phyloP scores from a whole-genome alignment of 129 eudicot genomes.

The Rutidosis leptorrhynchoides region DNA sequence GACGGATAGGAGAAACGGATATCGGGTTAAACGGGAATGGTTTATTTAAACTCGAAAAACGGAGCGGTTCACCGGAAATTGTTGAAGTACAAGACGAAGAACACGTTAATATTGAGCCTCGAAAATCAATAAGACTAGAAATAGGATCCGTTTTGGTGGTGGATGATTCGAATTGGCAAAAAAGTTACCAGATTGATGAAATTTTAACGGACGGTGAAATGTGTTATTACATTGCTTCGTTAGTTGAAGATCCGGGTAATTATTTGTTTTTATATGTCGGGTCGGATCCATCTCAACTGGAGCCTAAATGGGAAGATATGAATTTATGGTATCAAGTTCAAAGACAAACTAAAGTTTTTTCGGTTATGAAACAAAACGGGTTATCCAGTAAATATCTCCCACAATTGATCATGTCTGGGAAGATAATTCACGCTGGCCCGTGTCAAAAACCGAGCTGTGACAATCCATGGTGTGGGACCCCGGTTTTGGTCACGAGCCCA shows the following conservation, averaged over 20 bases:
- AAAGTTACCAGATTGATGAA: slow-evolving; percentile 60
- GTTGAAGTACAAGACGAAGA: slow-evolving; percentile 94
- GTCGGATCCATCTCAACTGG: slow-evolving; percentile 89
- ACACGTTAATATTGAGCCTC: slow-evolving; percentile 40
- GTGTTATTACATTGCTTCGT: slow-evolving; percentile 55
- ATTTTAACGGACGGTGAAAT: slow-evolving; percentile 55
- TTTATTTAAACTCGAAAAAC: slow-evolving; percentile 57
- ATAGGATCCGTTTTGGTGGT: slow-evolving; percentile 64
- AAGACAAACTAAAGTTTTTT: slow-evolving; percentile 87
- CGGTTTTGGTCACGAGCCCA: slow-evolving; percentile 76
- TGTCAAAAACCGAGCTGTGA: slow-evolving; percentile 66
- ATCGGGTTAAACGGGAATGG: slow-evolving; percentile 63
- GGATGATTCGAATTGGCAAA: slow-evolving; percentile 70
- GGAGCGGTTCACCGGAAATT: slow-evolving; percentile 76
- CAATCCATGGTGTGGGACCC: slow-evolving; percentile 91
- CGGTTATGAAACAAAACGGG: slow-evolving; percentile 82
- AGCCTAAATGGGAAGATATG: slow-evolving; percentile 96
- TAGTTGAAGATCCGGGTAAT: slow-evolving; percentile 62
- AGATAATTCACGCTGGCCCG: slow-evolving; percentile 66
- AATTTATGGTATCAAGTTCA: slow-evolving; percentile 96
- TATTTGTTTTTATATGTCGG: slow-evolving; percentile 65
- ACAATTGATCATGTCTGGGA: slow-evolving; percentile 62
- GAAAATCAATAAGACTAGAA: slow-evolving; percentile 57
- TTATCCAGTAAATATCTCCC: slow-evolving; percentile 82
- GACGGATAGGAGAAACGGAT: slow-evolving; percentile 67